Percentiles rank a stretch among this genome's conserved stretches.
Conservation (phyloP, 768 basidiomycete species). For the Psilocybe sp. region DNA sequence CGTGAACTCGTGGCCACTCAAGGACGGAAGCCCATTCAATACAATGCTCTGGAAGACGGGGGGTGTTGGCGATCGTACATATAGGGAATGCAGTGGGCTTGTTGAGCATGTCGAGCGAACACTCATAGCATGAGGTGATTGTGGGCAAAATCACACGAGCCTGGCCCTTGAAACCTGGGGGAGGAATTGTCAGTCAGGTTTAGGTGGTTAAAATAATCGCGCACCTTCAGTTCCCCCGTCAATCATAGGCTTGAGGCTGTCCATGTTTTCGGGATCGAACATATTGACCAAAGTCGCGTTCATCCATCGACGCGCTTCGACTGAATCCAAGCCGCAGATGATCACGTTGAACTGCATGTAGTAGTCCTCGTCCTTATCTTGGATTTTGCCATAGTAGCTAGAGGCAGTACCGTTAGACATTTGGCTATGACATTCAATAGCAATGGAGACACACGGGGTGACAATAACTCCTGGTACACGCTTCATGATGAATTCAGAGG, state of each 20-base stretch:
- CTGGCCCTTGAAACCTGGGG: conserved; percentile 94
- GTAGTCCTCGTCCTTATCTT: conserved; percentile 93
- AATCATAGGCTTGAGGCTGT: conserved; percentile 93
- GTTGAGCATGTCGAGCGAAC: conserved; percentile 96
- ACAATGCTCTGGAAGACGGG: conserved; percentile 96
- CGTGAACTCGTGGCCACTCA: conserved; percentile 94
- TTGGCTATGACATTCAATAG: neutral
- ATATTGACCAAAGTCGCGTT: conserved; percentile 95
- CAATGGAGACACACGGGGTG: conserved; percentile 71
- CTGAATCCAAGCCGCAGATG: conserved; percentile 95
- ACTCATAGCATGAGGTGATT: conserved; percentile 95
- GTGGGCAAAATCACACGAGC: conserved; percentile 95
- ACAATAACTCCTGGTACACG: conserved; percentile 96
- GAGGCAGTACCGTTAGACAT: conserved; percentile 1
- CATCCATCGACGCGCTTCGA: conserved; percentile 98
- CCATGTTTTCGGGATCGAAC: conserved; percentile 89
- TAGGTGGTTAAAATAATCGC: conserved; percentile 4
- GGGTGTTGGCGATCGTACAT: conserved; percentile 98
- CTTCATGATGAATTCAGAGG: conserved; percentile 96
- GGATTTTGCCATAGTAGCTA: conserved; percentile 96
- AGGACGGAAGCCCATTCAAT: conserved; percentile 99
- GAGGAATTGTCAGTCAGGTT: neutral
- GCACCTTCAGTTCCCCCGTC: conserved; percentile 98
- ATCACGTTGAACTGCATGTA: conserved; percentile 97
- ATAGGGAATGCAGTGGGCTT: conserved; percentile 97